Evolutionary conservation across 2,329 filamentous ascomycete species (phyloP), one percentile per base, ranked within the genome.

Genomic region (Sporothrix globosa): DNA sequence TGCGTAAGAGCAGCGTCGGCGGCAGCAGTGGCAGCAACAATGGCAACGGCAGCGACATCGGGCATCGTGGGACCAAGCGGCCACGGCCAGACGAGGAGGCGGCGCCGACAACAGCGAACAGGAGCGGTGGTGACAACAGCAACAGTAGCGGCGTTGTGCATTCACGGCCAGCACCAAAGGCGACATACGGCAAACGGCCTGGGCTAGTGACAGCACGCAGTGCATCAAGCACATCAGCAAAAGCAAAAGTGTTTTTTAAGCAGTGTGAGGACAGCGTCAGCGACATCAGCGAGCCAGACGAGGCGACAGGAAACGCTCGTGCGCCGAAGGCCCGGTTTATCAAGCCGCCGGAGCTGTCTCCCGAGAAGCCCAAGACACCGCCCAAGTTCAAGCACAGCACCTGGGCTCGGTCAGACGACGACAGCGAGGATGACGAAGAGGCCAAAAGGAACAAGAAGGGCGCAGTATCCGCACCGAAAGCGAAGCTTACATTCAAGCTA

Each of bases 351-450:
- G 56, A 52, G n/a, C 19, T 69, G 54, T 50, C 67, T 2, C 46
- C 54, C 3, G 30, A 61, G 27, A 34, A 19, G 52, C 27, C 60
- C 34, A 21, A 52, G 7, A n/a, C 34, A 14, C 52, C 48, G 41
- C 54, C 69, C 0, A 69, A 66, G 48, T 72, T 73, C 48, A 71
- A 72, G 58, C 27, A n/a, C 39, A 71, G 39, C 66, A 65, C 65
- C 30, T 63, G 50, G 44, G 69, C 44, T 14, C 21, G 21, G 7
- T 61, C 61, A 0, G 66, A 63, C 2, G 69, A 71, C 19, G 56
- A 54, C 1, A 27, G 46, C 10, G 63, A 65, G 4, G 48, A 46
- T 53, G 50, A 58, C 3, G 52, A 41, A 4, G 68, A 65, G 44
- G 27, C 14, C 27, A 44, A 30, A 41, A 19, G 27, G 11, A 46